These are phyloP conservation scores for Fraxinus velutina DNA, from an alignment of 305 asterid genomes.

Conservation along the genomic window DNA sequence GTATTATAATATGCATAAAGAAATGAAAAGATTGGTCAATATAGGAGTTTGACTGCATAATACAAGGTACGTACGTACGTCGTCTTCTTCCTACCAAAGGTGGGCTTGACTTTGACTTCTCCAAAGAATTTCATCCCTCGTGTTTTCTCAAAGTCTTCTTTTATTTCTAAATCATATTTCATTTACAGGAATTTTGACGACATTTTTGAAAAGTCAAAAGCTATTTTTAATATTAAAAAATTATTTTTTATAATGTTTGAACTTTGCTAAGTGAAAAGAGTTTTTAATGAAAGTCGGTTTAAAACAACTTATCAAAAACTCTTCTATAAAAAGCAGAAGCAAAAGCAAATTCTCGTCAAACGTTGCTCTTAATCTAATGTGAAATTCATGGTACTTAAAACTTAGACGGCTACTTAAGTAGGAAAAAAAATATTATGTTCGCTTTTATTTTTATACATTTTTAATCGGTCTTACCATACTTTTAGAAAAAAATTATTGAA, in stretches of 20 bases:
- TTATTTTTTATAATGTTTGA: background rate
- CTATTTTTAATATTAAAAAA: background rate
- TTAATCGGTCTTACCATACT: background rate
- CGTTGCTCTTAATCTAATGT: too few species aligned
- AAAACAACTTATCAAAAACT: background rate
- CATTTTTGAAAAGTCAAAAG: background rate
- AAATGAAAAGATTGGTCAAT: slow-evolving; percentile 27
- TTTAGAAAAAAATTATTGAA: too few species aligned
- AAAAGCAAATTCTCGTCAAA: background rate
- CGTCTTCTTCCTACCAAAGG: slow-evolving; percentile 32
- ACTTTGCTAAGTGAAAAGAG: background rate
- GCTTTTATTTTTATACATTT: background rate
- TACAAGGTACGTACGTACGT: slow-evolving; percentile 1
- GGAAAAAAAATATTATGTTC: background rate
- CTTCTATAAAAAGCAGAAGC: background rate
- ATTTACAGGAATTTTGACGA: too few species aligned
- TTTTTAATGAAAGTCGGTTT: background rate
- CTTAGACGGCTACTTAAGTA: too few species aligned
- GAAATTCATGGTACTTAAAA: too few species aligned
- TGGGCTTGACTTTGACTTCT: slow-evolving; percentile 76
- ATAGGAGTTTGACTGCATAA: slow-evolving; percentile 1
- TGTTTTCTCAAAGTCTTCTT: slow-evolving; percentile 19
- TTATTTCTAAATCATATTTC: background rate
- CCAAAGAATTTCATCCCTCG: slow-evolving; percentile 16
- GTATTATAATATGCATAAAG: background rate